phyloP scores from a whole-genome alignment of 2,329 filamentous ascomycete species.

The Aphanocladium album region DNA sequence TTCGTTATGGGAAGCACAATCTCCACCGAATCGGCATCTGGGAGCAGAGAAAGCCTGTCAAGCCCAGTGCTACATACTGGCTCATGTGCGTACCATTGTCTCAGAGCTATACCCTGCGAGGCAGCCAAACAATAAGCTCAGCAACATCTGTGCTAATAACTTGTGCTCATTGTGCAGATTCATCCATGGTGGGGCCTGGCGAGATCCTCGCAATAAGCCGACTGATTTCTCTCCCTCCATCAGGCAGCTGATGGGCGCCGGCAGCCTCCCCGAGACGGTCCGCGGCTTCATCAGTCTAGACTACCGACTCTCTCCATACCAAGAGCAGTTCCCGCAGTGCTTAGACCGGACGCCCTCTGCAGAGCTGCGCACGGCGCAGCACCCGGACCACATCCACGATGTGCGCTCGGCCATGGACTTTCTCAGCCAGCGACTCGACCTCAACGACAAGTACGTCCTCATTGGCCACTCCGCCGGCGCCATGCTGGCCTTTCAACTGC shows the following conservation, averaged over 20 bases:
- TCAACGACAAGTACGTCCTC: conserved; percentile 48
- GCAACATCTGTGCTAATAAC: conserved; percentile 6
- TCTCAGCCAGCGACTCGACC: conserved; percentile 40
- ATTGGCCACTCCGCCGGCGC: conserved; percentile 60
- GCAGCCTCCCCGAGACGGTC: conserved; percentile 32
- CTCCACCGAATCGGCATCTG: conserved; percentile 45
- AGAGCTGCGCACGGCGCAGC: conserved; percentile 40
- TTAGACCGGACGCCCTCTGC: conserved; percentile 17
- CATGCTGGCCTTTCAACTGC: conserved; percentile 57
- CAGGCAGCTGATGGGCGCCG: conserved; percentile 32
- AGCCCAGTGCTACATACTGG: conserved; percentile 26
- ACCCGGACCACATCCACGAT: conserved; percentile 58
- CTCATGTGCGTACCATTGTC: conserved; percentile 27
- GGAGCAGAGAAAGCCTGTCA: conserved; percentile 25
- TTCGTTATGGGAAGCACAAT: conserved; percentile 34
- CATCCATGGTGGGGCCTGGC: conserved; percentile 61
- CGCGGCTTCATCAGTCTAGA: conserved; percentile 60
- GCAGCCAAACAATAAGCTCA: background rate
- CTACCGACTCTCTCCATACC: conserved; percentile 52
- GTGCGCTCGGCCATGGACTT: conserved; percentile 46
- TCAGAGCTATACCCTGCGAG: background rate
- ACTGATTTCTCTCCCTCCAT: conserved; percentile 43
- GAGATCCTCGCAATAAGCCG: conserved; percentile 49
- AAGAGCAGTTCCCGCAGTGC: conserved; percentile 3
- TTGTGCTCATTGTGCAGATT: conserved; percentile 31